Percentiles rank a stretch among this genome's conserved stretches.
These are phyloP conservation scores for Allomyces macrogynus DNA, from an alignment of 192 early-diverging fungal genomes.

Conservation along the genomic window DNA sequence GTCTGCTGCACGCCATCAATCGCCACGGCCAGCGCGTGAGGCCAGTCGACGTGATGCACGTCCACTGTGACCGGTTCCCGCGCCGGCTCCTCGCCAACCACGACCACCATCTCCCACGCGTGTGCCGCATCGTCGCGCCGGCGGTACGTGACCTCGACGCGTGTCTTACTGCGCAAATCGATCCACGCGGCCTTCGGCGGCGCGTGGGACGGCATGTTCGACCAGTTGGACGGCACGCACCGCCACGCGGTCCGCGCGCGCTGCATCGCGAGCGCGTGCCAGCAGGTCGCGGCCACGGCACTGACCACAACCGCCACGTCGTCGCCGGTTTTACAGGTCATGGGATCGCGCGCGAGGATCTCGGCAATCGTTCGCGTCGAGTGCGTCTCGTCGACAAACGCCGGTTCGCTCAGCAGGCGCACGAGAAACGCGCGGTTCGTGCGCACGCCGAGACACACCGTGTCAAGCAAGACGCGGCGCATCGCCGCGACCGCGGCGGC, in stretches of 20 bases:
- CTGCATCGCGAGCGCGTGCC: not conserved
- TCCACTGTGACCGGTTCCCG: too few species aligned
- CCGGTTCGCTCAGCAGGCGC: constrained; percentile 21
- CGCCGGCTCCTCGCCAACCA: too few species aligned
- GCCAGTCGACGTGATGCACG: too few species aligned
- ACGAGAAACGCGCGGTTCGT: constrained; percentile 36
- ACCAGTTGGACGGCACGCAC: not conserved
- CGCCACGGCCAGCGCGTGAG: too few species aligned
- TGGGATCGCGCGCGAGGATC: not conserved
- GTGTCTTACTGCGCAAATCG: not conserved
- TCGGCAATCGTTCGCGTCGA: constrained; percentile 25
- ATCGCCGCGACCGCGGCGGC: constrained; percentile 23
- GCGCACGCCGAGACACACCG: constrained; percentile 28
- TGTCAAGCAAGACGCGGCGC: constrained; percentile 17
- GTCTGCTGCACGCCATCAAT: too few species aligned
- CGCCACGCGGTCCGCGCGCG: not conserved
- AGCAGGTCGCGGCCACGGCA: not conserved
- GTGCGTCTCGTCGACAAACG: constrained; percentile 22
- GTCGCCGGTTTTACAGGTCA: not conserved
- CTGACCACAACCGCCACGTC: not conserved
- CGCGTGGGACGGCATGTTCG: not conserved
- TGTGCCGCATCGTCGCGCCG: too few species aligned
- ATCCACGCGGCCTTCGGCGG: not conserved
- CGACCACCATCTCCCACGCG: too few species aligned
- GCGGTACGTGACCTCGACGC: too few species aligned